These are phyloP conservation scores for Aphanocladium album DNA, from an alignment of 2,329 filamentous ascomycete genomes.

Conservation along the genomic window DNA sequence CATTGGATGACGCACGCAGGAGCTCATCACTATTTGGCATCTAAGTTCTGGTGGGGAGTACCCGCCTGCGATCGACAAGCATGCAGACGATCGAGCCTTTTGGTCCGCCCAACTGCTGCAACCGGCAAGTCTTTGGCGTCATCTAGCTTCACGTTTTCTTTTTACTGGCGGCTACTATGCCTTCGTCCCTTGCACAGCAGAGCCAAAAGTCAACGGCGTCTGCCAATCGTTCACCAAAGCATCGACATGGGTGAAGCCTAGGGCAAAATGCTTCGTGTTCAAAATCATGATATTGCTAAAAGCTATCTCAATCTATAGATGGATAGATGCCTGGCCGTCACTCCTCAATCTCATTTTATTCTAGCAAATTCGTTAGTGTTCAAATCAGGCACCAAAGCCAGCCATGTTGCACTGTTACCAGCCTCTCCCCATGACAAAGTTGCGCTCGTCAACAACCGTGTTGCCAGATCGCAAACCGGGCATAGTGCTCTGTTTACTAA, in stretches of 20 bases:
- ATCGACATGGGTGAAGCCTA: no score
- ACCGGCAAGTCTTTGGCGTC: not conserved
- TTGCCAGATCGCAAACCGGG: slow-evolving; percentile 32
- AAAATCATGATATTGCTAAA: slow-evolving; percentile 13
- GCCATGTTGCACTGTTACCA: not conserved
- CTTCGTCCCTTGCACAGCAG: no score
- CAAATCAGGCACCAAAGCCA: not conserved
- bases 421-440: slow-evolving; percentile 23
- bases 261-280: not conserved
- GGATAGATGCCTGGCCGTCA: slow-evolving; percentile 10
- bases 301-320: slow-evolving; percentile 13
- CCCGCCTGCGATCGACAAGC: not conserved
- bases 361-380: slow-evolving; percentile 13
- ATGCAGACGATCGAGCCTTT: not conserved
- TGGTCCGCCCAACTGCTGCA: not conserved
- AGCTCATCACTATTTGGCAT: not conserved
- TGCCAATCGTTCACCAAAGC: no score
- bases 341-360: slow-evolving; percentile 7
- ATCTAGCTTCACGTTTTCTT: not conserved
- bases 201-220: no score
- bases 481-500: slow-evolving; percentile 31
- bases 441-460: slow-evolving; percentile 35
- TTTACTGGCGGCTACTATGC: no score
- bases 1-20: not conserved
- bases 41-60: not conserved